phyloP scores from a whole-genome alignment of 2,329 filamentous ascomycete species.

The Aureobasidium leucospermi region DNA sequence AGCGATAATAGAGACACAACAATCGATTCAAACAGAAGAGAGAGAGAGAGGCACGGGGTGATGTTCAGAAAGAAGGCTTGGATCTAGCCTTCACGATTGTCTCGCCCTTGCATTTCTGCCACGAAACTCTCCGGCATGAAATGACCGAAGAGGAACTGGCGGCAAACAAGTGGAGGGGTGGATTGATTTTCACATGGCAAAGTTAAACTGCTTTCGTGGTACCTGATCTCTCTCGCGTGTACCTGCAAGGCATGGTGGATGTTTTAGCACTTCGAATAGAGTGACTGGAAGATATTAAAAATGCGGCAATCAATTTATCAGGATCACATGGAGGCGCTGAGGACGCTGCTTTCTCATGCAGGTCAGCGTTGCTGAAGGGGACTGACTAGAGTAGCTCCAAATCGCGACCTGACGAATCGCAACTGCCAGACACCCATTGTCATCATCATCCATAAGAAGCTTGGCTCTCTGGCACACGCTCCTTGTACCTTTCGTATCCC shows the following conservation, averaged over 20 bases:
- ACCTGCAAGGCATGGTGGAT: background rate
- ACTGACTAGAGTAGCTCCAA: background rate
- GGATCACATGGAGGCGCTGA: background rate
- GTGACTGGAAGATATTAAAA: background rate
- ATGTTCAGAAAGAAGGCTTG: background rate
- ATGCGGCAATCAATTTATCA: background rate
- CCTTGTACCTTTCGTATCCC: slow-evolving; percentile 10
- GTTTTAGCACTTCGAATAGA: background rate
- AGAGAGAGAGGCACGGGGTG: too few relatives aligned
- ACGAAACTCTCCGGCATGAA: background rate
- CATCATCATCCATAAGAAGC: slow-evolving; percentile 5
- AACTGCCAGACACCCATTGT: background rate
- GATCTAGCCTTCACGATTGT: background rate
- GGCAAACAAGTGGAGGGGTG: background rate
- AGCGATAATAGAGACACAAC: background rate
- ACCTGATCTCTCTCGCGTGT: background rate
- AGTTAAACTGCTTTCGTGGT: background rate
- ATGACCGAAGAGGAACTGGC: too few relatives aligned
- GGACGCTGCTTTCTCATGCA: slow-evolving; percentile 1
- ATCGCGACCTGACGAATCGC: slow-evolving; percentile 3
- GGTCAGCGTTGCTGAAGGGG: background rate
- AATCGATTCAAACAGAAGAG: too few relatives aligned
- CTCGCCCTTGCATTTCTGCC: slow-evolving; percentile 1
- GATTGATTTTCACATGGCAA: background rate
- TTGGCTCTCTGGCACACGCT: slow-evolving; percentile 3